A percentile compares a stretch with the other conserved stretches of the same genome.
These are phyloP conservation scores for Entomortierella chlamydospora DNA, from an alignment of 192 early-diverging fungal species.

Conservation along the genomic window DNA sequence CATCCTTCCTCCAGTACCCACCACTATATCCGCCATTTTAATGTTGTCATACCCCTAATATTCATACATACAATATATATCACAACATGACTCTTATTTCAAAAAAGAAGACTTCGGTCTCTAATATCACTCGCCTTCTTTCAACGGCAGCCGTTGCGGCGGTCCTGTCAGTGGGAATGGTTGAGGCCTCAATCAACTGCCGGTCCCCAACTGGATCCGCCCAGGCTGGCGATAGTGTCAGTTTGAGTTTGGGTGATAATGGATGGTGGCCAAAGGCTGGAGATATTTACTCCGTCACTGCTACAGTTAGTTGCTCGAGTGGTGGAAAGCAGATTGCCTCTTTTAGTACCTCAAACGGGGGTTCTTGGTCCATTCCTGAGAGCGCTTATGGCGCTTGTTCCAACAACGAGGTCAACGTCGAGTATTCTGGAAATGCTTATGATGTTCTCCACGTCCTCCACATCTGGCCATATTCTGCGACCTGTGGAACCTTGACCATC, in stretches of 20 bases:
- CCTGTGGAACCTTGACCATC: slow-evolving; percentile 16
- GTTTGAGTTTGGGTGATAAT: slow-evolving; percentile 16
- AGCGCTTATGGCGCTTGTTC: slow-evolving; percentile 16
- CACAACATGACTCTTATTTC: background rate
- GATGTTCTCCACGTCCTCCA: slow-evolving; percentile 12
- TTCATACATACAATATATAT: background rate
- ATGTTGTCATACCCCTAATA: background rate
- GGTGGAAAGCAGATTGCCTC: slow-evolving; percentile 10
- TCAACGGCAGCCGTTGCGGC: slow-evolving; percentile 1
- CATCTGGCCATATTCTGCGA: slow-evolving; percentile 4
- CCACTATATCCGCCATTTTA: background rate
- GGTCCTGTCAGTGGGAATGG: background rate
- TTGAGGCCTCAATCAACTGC: slow-evolving; percentile 18
- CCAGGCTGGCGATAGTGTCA: slow-evolving; percentile 17
- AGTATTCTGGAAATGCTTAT: slow-evolving; percentile 14
- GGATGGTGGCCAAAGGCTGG: slow-evolving; percentile 27
- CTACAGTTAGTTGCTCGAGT: slow-evolving; percentile 19
- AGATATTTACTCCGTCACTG: slow-evolving; percentile 24
- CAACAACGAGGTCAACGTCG: slow-evolving; percentile 17
- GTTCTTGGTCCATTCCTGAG: slow-evolving; percentile 18
- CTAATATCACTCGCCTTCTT: slow-evolving; percentile 6
- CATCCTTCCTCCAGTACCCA: slow-evolving; percentile 2
- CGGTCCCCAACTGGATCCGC: slow-evolving; percentile 20
- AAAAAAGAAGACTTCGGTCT: background rate
- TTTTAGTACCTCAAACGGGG: slow-evolving; percentile 12